Base-by-base conservation (phyloP, 306 rosid species). In the Pueraria montana region DNA sequence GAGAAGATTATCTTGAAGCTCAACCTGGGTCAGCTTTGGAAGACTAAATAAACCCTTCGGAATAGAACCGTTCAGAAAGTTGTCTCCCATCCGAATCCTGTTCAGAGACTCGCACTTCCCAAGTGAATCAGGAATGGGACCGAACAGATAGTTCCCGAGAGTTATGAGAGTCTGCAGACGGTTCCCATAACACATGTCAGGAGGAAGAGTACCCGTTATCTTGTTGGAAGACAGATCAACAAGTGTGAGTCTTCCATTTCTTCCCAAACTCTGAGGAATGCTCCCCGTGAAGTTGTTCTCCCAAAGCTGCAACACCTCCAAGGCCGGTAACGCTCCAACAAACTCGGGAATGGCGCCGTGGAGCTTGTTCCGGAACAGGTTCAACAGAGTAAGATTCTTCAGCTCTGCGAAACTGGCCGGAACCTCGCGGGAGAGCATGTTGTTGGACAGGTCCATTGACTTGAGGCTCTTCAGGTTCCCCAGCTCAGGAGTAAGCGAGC, bases 341-440 rank as follows among this genome's bases (percentile, higher is more conserved):
- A 95, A 95, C 81, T 92, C 97, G 0, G 99, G 99, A 81, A 95
- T 95, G 4, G 92, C 91, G 7, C 99, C 99, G 69, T 95, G 93
- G 32, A 95, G 99, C 91, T 85, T 91, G 81, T 95, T 95, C 38
- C 99, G 67, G 77, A 95, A 95, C 18, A 95, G 85, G 82, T 95
- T 94, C 81, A 95, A 56, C 6, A 93, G 91, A 0, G 98, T 95
- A 40, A 95, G 67, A 86, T 92, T 95, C 85, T 92, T 93, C 2
- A 95, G 91, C 68, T 86, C 83, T 0, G 98, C 72, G 48, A 95
- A 93, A 5, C 87, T 85, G 17, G 1, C 82, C 32, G 98, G 99
- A 83, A 95, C 87, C 85, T 93, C 96, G 20, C 99, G 98, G 1
- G 88, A 23, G 58, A 93, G 86, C 50, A 85, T 62, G 36, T 95